These are phyloP conservation scores for Globisporangium rhizosaccharum DNA, from an alignment of 352 stramenopile species.

Conservation along the genomic window DNA sequence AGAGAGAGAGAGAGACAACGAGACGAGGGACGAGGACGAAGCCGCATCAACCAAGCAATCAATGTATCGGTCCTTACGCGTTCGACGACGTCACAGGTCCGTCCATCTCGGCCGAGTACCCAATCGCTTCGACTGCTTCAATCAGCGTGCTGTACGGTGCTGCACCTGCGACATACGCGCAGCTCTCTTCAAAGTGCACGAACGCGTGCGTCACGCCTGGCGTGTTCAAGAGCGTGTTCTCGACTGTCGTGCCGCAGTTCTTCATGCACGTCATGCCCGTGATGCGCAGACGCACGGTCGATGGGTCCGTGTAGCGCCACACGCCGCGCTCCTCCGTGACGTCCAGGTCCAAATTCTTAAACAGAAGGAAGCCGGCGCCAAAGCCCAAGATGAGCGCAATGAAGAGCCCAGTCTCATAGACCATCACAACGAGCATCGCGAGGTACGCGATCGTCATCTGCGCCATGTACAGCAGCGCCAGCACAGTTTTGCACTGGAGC, in stretches of 20 bases:
- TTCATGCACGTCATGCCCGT: conserved; percentile 90
- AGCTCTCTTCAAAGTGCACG: conserved; percentile 71
- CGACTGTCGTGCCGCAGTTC: conserved; percentile 84
- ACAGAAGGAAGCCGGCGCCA: conserved; percentile 58
- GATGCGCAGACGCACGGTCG: conserved; percentile 69
- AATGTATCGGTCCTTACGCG: conserved; percentile 40
- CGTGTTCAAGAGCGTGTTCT: conserved; percentile 41
- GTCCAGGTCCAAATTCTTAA: conserved; percentile 70
- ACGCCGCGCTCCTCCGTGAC: conserved; percentile 62
- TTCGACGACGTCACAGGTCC: conserved; percentile 29
- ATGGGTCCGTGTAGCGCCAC: conserved; percentile 66
- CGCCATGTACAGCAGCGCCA: conserved; percentile 69
- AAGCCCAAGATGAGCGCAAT: conserved; percentile 66
- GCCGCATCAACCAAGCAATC: conserved; percentile 7
- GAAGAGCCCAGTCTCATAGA: conserved; percentile 74
- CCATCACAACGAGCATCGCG: conserved; percentile 82
- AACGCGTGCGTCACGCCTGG: conserved; percentile 69
- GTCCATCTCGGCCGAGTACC: conserved; percentile 57
- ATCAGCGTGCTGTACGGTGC: conserved; percentile 50
- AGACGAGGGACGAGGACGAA: conserved; percentile 1
- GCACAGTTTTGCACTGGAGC: conserved; percentile 50
- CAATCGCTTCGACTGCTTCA: conserved; percentile 54
- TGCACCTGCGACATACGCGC: conserved; percentile 64
- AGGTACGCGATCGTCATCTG: conserved; percentile 83
- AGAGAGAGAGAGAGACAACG: not conserved